These are phyloP conservation scores for Catunica adiposa DNA, from an alignment of 2,329 filamentous ascomycete genomes.

Conservation along the genomic window DNA sequence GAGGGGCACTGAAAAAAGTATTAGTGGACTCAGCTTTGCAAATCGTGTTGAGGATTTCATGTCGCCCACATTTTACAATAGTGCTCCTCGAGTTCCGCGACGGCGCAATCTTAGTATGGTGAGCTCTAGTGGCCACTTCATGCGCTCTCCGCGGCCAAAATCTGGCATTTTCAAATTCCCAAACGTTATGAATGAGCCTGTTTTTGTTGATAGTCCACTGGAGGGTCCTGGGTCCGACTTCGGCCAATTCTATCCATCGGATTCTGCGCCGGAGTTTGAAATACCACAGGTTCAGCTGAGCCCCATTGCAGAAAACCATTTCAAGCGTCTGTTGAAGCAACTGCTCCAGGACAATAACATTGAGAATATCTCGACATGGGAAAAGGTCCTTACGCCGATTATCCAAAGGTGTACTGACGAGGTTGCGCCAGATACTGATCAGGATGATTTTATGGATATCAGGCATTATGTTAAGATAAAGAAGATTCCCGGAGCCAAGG, in stretches of 20 bases:
- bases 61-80: conserved; percentile 20
- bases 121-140: conserved; percentile 50
- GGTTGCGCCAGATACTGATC: conserved; percentile 79
- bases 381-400: conserved; percentile 78
- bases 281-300: conserved; percentile 72
- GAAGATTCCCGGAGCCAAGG: conserved; percentile 79
- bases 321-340: conserved; percentile 69
- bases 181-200: conserved; percentile 33
- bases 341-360: conserved; percentile 63
- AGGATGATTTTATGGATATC: conserved; percentile 91
- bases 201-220: conserved; percentile 8
- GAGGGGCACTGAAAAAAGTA: conserved; percentile 59
- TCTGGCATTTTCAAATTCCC: conserved; percentile 40
- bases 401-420: conserved; percentile 83
- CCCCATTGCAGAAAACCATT: conserved; percentile 71
- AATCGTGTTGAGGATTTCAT: conserved; percentile 53
- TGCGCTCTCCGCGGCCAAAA: conserved; percentile 55
- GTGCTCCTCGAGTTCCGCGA: conserved; percentile 23
- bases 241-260: conserved; percentile 8
- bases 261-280: conserved; percentile 34
- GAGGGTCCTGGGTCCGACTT: conserved; percentile 10
- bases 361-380: conserved; percentile 61
- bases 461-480: conserved; percentile 95
- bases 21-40: conserved; percentile 51
- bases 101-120: conserved; percentile 72